A percentile compares a stretch with the other conserved stretches of the same genome.
Conservation (phyloP, 176 grass and related monocot species). For the Rhynchospora pubera region DNA sequence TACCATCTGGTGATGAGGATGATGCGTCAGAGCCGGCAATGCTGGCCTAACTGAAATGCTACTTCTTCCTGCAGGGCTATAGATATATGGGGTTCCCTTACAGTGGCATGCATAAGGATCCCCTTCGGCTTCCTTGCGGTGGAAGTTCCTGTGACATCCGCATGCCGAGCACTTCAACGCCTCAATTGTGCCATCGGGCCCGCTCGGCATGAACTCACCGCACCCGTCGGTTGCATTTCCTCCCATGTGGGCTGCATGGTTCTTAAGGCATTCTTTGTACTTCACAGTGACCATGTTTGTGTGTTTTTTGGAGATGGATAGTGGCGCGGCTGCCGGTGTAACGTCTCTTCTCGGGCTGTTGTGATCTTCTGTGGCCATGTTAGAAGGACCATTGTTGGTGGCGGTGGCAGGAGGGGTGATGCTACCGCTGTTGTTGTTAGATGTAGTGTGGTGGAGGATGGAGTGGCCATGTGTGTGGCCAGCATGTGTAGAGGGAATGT, state of each 20-base stretch:
- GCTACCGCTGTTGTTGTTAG: slow-evolving; percentile 26
- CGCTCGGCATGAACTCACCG: slow-evolving; percentile 82
- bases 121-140: slow-evolving; percentile 60
- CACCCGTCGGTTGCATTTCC: slow-evolving; percentile 82
- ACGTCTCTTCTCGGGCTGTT: slow-evolving; percentile 29
- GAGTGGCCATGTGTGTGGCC: slow-evolving; percentile 30
- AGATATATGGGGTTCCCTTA: slow-evolving; percentile 18
- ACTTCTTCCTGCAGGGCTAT: slow-evolving; percentile 20
- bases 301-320: slow-evolving; percentile 1
- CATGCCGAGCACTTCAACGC: slow-evolving; percentile 76
- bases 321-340: background rate
- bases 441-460: slow-evolving; percentile 46
- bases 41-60: slow-evolving; percentile 13
- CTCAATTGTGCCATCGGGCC: slow-evolving; percentile 54
- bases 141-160: slow-evolving; percentile 85
- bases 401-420: slow-evolving; percentile 22
- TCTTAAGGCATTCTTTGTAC: slow-evolving; percentile 95
- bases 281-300: slow-evolving; percentile 12
- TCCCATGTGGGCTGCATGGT: slow-evolving; percentile 86
- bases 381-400: slow-evolving; percentile 2
- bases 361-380: slow-evolving; percentile 3
- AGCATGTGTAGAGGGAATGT: slow-evolving; percentile 32
- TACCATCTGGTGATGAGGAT: slow-evolving; percentile 22
- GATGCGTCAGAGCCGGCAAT: slow-evolving; percentile 25
- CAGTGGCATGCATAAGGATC: slow-evolving; percentile 21